These are phyloP conservation scores for Yamadazyma scolyti DNA, from an alignment of 805 yeast genomes.

Conservation along the genomic window DNA sequence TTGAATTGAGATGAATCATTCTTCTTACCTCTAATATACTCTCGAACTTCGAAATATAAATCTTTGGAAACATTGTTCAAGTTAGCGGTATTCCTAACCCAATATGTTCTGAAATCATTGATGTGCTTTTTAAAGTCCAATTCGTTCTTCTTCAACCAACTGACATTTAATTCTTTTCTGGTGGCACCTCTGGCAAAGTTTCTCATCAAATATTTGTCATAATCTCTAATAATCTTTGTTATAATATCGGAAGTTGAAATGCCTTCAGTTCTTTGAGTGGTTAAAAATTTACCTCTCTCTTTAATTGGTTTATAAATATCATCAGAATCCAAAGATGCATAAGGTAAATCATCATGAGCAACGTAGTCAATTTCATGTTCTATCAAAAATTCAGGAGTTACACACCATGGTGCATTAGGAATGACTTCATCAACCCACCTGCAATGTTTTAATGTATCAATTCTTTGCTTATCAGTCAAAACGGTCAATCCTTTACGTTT, in stretches of 20 bases:
- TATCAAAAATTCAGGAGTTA: constrained; percentile 73
- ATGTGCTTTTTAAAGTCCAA: constrained; percentile 90
- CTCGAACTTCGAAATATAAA: constrained; percentile 79
- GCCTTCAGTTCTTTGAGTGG: constrained; percentile 96
- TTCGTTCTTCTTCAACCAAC: constrained; percentile 97
- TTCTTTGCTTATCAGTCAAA: constrained; percentile 79
- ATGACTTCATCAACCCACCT: constrained; percentile 97
- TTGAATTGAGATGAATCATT: constrained; percentile 16
- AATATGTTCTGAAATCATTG: constrained; percentile 78
- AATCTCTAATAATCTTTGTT: constrained; percentile 90
- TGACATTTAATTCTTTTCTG: constrained; percentile 90
- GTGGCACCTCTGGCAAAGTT: constrained; percentile 98
- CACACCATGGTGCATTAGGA: constrained; percentile 94
- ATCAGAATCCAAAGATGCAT: constrained; percentile 82
- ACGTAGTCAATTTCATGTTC: constrained; percentile 89
- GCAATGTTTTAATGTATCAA: constrained; percentile 90
- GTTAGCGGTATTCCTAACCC: constrained; percentile 70
- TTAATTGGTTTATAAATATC: constrained; percentile 94
- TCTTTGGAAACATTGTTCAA: constrained; percentile 74
- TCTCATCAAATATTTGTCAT: constrained; percentile 94
- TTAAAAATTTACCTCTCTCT: constrained; percentile 82
- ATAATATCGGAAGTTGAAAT: constrained; percentile 94
- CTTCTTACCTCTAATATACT: constrained; percentile 54
- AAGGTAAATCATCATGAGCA: constrained; percentile 97
- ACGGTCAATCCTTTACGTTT: constrained; percentile 92